These are phyloP conservation scores for Teunomyces tritomae DNA, from an alignment of 805 yeast species.

Conservation along the genomic window DNA sequence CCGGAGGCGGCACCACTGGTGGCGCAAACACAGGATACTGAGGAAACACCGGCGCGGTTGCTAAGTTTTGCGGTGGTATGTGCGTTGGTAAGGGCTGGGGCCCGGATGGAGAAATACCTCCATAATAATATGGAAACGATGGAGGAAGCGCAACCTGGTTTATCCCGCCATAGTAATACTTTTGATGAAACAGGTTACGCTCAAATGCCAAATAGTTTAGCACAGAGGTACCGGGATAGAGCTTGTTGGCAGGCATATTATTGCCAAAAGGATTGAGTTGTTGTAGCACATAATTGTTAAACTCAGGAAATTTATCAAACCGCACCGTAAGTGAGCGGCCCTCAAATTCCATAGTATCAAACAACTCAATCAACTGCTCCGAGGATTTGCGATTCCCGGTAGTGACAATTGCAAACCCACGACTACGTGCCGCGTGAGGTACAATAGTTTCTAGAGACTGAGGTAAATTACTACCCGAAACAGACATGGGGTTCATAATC, in stretches of 20 bases:
- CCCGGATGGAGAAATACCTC: neutral
- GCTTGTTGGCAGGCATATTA: slow-evolving; percentile 2
- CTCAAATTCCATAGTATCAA: slow-evolving; percentile 54
- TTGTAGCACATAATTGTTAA: slow-evolving; percentile 30
- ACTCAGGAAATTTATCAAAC: slow-evolving; percentile 52
- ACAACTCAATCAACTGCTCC: slow-evolving; percentile 43
- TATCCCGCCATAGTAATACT: slow-evolving; percentile 24
- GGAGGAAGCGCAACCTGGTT: neutral
- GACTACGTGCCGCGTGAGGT: slow-evolving; percentile 16
- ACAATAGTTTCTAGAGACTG: neutral
- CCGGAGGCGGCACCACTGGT: neutral
- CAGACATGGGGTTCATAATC: neutral
- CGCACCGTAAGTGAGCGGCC: slow-evolving; percentile 62
- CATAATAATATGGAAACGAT: slow-evolving; percentile 11
- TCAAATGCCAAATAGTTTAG: slow-evolving; percentile 28
- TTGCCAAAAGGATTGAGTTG: slow-evolving; percentile 15
- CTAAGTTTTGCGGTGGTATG: slow-evolving; percentile 1
- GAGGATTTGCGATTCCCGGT: slow-evolving; percentile 49
- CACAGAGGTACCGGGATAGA: slow-evolving; percentile 10
- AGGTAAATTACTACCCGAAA: neutral
- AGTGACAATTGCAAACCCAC: slow-evolving; percentile 67
- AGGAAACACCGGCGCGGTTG: slow-evolving; percentile 1
- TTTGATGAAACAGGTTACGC: slow-evolving; percentile 30
- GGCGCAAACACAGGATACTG: neutral
- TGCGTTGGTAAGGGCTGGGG: neutral